These are phyloP conservation scores for Hygrophoropsis aurantiaca DNA, from an alignment of 768 basidiomycete genomes.

Conservation along the genomic window DNA sequence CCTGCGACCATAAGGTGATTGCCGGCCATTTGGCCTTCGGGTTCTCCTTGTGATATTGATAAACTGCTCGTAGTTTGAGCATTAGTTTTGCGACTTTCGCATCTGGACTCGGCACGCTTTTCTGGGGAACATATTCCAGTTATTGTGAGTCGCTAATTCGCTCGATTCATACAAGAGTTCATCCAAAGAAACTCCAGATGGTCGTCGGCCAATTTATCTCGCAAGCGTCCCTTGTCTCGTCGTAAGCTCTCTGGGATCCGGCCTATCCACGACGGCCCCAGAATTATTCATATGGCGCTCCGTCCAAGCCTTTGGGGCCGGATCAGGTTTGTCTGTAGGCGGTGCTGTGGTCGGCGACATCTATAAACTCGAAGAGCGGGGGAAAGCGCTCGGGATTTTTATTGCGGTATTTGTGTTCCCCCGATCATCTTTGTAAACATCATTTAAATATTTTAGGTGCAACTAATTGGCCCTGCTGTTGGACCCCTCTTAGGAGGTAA, in stretches of 20 bases:
- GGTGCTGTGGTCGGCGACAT: constrained; percentile 60
- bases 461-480: constrained; percentile 30
- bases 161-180: background rate
- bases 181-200: constrained; percentile 40
- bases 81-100: constrained; percentile 47
- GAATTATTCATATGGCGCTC: constrained; percentile 58
- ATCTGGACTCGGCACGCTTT: constrained; percentile 42
- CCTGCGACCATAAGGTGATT: constrained; percentile 29
- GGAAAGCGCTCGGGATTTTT: constrained; percentile 38
- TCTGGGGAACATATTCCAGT: constrained; percentile 47
- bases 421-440: background rate
- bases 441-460: constrained; percentile 21
- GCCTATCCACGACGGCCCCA: constrained; percentile 42
- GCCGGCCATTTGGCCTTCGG: too few relatives aligned
- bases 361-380: constrained; percentile 55
- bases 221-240: constrained; percentile 54
- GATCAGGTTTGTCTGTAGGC: constrained; percentile 51
- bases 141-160: constrained; percentile 33
- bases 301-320: constrained; percentile 59
- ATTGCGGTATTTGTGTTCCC: constrained; percentile 24
- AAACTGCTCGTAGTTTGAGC: constrained; percentile 32
- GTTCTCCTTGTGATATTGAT: background rate
- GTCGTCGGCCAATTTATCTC: constrained; percentile 58
- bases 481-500: constrained; percentile 29
- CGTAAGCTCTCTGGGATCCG: constrained; percentile 57